Evolutionary conservation across 2,329 filamentous ascomycete genomes (phyloP).

Genomic region (Penicillium sp.): DNA sequence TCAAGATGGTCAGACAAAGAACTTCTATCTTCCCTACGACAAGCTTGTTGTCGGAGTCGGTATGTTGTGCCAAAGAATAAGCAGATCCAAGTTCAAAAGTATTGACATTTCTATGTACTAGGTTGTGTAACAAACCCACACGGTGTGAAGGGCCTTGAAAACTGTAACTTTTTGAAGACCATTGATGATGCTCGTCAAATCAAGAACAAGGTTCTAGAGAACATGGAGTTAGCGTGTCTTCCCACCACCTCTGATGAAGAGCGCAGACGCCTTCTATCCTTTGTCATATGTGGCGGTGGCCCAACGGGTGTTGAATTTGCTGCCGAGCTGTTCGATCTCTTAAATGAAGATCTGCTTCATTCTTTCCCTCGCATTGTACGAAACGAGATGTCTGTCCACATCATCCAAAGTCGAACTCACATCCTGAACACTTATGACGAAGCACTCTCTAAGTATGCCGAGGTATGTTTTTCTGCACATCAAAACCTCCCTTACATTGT

Average conservation of each 20-base stretch:
- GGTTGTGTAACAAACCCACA: slow-evolving; percentile 90
- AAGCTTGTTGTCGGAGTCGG: slow-evolving; percentile 90
- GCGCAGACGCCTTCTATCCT: slow-evolving; percentile 80
- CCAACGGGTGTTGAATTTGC: slow-evolving; percentile 98
- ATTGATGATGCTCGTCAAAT: slow-evolving; percentile 89
- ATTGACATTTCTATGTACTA: slow-evolving; percentile 21
- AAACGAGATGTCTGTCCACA: slow-evolving; percentile 95
- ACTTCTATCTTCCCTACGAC: slow-evolving; percentile 95
- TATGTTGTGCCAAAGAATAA: slow-evolving; percentile 30
- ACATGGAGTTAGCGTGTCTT: slow-evolving; percentile 87
- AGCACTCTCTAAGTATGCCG: slow-evolving; percentile 85
- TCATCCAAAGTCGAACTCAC: slow-evolving; percentile 91
- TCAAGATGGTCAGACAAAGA: slow-evolving; percentile 65
- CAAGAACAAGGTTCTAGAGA: slow-evolving; percentile 81
- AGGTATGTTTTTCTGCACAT: slow-evolving; percentile 47
- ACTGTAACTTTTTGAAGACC: slow-evolving; percentile 93
- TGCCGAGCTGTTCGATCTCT: slow-evolving; percentile 89
- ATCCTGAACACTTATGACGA: slow-evolving; percentile 99
- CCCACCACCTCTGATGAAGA: slow-evolving; percentile 89
- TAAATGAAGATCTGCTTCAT: slow-evolving; percentile 86
- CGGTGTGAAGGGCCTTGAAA: slow-evolving; percentile 88
- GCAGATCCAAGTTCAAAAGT: not conserved
- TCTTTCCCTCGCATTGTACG: slow-evolving; percentile 87
- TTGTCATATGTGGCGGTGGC: slow-evolving; percentile 92
- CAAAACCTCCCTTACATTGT: no score